Evolutionary conservation across 1,284 basidiomycete species (phyloP).

Genomic region (Trametes polyzona): DNA sequence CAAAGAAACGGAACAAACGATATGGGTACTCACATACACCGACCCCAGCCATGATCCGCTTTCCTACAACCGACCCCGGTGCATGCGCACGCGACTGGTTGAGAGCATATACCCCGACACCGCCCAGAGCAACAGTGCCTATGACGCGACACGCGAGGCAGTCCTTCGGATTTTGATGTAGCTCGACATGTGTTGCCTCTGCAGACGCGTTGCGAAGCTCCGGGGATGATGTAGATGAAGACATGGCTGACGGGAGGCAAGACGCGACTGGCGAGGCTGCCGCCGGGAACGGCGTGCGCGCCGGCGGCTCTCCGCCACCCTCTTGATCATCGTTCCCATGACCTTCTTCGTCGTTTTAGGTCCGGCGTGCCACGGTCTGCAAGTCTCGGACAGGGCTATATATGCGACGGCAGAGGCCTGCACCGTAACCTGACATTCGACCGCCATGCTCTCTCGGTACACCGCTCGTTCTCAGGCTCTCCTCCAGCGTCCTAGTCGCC

Average conservation of each 20-base stretch:
- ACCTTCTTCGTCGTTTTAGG: neutral
- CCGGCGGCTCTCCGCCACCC: neutral
- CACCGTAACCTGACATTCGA: neutral
- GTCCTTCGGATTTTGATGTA: conserved; percentile 34
- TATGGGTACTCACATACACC: conserved; percentile 36
- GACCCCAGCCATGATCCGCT: conserved; percentile 41
- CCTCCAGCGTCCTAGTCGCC: neutral
- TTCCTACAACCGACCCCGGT: conserved; percentile 40
- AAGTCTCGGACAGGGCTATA: neutral
- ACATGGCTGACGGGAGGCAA: conserved; percentile 5
- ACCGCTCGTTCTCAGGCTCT: conserved; percentile 14
- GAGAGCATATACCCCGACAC: conserved; percentile 40
- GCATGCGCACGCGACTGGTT: conserved; percentile 39
- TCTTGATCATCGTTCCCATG: conserved; percentile 12
- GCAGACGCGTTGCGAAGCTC: neutral
- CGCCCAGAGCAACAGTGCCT: conserved; percentile 39
- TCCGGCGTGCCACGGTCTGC: neutral
- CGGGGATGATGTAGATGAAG: neutral
- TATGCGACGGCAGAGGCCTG: neutral
- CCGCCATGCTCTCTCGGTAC: conserved; percentile 12
- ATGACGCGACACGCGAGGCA: conserved; percentile 43
- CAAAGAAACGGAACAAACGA: neutral
- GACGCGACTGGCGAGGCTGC: neutral
- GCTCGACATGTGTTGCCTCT: neutral
- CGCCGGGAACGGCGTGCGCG: neutral